A percentile compares a stretch with the other conserved stretches of the same genome.
These are phyloP conservation scores for Hordeum marinum DNA, from an alignment of 176 grass and related monocot genomes.

Conservation along the genomic window DNA sequence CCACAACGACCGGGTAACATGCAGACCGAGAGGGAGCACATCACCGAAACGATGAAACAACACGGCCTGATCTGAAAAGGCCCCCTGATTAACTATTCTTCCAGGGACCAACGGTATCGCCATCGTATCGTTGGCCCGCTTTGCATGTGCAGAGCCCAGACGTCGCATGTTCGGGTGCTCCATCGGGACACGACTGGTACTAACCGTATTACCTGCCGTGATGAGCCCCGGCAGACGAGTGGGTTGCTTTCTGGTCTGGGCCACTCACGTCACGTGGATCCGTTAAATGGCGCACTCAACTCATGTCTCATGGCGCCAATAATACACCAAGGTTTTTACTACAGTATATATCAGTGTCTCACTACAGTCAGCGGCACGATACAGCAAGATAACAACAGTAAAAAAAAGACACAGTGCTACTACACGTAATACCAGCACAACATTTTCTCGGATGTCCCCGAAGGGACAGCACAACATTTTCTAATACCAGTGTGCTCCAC, in stretches of 20 bases:
- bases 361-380: neutral
- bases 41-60: neutral
- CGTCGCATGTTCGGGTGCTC: neutral
- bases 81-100: neutral
- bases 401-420: neutral
- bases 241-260: neutral
- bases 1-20: neutral
- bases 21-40: neutral
- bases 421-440: too few species aligned
- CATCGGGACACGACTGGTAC: neutral
- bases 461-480: neutral
- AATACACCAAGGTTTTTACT: neutral
- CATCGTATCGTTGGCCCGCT: neutral
- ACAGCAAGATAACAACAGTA: neutral
- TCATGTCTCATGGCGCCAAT: neutral
- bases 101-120: neutral
- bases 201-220: neutral
- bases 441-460: too few species aligned
- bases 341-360: neutral
- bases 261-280: too few species aligned
- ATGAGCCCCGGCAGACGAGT: neutral
- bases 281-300: neutral
- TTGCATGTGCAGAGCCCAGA: neutral
- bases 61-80: neutral
- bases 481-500: slow-evolving; percentile 15